These are phyloP conservation scores for Ceratobasidium sp. DNA, from an alignment of 1,284 basidiomycete species.

Conservation along the genomic window DNA sequence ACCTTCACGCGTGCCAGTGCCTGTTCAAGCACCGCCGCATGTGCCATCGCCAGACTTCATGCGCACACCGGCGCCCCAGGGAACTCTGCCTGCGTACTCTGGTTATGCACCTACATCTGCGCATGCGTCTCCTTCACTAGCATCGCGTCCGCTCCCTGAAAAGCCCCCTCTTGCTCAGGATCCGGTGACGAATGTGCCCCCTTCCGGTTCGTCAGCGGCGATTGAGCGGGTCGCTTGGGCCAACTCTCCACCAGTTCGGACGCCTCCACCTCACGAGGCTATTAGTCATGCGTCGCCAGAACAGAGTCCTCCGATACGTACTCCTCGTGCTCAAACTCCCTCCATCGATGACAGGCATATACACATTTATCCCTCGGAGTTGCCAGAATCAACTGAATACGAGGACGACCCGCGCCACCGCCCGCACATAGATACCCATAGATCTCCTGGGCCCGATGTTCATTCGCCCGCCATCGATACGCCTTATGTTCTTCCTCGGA, in stretches of 20 bases:
- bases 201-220: too few species aligned
- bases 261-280: conserved; percentile 10
- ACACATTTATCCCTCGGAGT: conserved; percentile 15
- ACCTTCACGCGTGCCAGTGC: background rate
- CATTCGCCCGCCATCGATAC: conserved; percentile 20
- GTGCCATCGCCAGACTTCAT: too few species aligned
- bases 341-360: conserved; percentile 2
- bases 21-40: background rate
- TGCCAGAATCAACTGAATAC: background rate
- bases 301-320: conserved; percentile 25
- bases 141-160: too few species aligned
- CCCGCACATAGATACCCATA: conserved; percentile 10
- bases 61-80: too few species aligned
- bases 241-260: conserved; percentile 1
- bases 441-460: background rate
- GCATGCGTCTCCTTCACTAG: too few species aligned
- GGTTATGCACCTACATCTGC: too few species aligned
- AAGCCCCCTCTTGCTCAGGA: too few species aligned
- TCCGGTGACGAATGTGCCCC: too few species aligned
- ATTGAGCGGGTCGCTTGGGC: too few species aligned
- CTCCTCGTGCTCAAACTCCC: conserved; percentile 23
- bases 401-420: conserved; percentile 9
- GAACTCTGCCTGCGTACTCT: too few species aligned
- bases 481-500: conserved; percentile 32
- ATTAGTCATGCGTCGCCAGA: background rate